Base-by-base conservation (phyloP, 768 basidiomycete genomes). In the Auricularia sp. region DNA sequence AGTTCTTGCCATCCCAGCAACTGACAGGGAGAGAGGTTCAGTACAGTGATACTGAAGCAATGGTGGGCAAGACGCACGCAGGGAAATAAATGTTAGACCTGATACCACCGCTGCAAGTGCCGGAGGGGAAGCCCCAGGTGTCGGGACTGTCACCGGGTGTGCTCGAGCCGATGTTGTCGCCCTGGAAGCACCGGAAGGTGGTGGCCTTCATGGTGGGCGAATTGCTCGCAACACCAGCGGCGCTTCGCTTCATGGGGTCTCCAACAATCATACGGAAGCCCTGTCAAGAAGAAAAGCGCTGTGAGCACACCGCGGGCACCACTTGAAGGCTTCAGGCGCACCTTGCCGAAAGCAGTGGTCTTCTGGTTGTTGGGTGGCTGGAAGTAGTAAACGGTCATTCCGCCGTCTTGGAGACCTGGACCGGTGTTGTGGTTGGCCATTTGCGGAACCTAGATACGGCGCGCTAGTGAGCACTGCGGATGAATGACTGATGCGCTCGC, bases 21-120 rank as follows among this genome's bases (percentile, higher is more conserved):
- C 72, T 75, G n/a, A n/a, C 6, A 74, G 69, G 36, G 63, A 66
- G 60, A 66, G 62, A 23, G 62, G 61, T 35, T 62, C 61, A 18
- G 65, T 43, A 43, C 16, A 43, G 42, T 43, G 8, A 16, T 7
- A 7, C 16, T 43, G 7, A 16, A 7, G 42, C 16, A 7, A 43
- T 7, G 42, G 8, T 43, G 8, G 42, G 42, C 42, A 43, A 43
- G 42, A 7, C 7, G 42, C 8, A 43, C 16, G 16, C 42, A 16
- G 7, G 7, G 8, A 16, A 43, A 43, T 43, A n/a, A n/a, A n/a
- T n/a, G n/a, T n/a, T n/a, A n/a, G n/a, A 43, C 42, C 8, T 16
- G 16, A 7, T 61, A 18, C 64, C 64, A 33, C 63, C 62, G 7
- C 54, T 33, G 33, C 65, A 66, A 2, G 53, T 43, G 10, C 23